Conservation (phyloP, 148 eudicot genomes). For the Nepenthes gracilis region DNA sequence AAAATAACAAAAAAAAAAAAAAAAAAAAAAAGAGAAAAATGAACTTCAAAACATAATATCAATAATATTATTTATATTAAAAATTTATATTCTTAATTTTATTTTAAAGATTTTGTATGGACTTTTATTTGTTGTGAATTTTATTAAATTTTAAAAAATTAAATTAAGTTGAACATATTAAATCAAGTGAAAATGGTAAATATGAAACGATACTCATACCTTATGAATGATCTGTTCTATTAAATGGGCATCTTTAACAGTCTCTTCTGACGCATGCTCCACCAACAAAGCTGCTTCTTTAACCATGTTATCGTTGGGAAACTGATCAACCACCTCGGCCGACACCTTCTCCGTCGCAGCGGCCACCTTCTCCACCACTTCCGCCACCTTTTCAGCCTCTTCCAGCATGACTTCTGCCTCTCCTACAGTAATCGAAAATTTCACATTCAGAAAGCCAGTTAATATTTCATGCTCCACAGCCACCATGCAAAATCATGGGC, state of each 20-base stretch:
- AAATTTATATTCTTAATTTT: not conserved
- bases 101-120: too few relatives aligned
- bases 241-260: not conserved
- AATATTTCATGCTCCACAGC: not conserved
- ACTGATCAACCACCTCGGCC: conserved; percentile 35
- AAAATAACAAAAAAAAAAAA: not conserved
- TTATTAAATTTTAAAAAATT: too few relatives aligned
- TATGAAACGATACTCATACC: not conserved
- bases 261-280: conserved; percentile 33
- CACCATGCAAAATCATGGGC: not conserved
- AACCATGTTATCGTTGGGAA: conserved; percentile 37
- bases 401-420: conserved; percentile 44
- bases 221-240: not conserved
- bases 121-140: too few relatives aligned
- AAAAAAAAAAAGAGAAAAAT: not conserved
- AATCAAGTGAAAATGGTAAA: not conserved
- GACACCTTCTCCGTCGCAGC: conserved; percentile 43
- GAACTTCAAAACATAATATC: not conserved
- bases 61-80: not conserved
- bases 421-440: conserved; percentile 12
- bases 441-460: not conserved
- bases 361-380: conserved; percentile 67
- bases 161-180: not conserved
- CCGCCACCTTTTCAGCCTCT: conserved; percentile 58
- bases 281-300: conserved; percentile 46